Evolutionary conservation across 148 eudicot species (phyloP).

Genomic region (Fagopyrum esculentum): DNA sequence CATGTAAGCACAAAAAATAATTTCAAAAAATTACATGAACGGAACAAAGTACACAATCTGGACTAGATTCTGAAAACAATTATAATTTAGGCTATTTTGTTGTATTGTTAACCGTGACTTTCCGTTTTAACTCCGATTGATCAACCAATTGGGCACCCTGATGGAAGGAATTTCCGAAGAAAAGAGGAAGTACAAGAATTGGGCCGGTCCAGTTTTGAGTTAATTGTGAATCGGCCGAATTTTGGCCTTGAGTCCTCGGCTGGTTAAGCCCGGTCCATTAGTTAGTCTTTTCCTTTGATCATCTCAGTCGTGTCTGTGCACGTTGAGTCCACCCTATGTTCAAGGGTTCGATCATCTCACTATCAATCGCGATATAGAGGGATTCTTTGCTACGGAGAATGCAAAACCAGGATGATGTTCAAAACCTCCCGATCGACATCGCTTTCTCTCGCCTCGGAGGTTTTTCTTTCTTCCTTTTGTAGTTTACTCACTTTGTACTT

Average conservation of each 20-base stretch:
- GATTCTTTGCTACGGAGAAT: constrained; percentile 15
- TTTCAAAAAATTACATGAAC: too few relatives aligned
- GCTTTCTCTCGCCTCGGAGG: constrained; percentile 89
- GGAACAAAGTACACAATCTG: too few relatives aligned
- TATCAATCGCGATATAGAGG: neutral
- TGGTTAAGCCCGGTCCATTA: neutral
- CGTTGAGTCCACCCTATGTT: neutral
- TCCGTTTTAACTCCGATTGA: too few relatives aligned
- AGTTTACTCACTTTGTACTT: neutral
- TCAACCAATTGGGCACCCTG: neutral
- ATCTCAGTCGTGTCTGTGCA: neutral
- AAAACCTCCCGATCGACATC: constrained; percentile 87
- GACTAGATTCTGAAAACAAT: too few relatives aligned
- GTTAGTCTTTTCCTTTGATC: neutral
- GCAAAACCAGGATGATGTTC: constrained; percentile 54
- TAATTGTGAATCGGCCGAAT: too few relatives aligned
- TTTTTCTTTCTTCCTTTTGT: constrained; percentile 5
- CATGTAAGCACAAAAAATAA: too few relatives aligned
- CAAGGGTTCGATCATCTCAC: neutral
- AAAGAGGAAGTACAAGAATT: too few relatives aligned
- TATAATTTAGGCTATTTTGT: too few relatives aligned
- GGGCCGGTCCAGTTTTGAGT: too few relatives aligned
- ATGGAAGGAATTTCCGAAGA: neutral
- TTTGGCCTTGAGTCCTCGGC: too few relatives aligned
- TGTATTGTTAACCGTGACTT: too few relatives aligned